Evolutionary conservation across 371 early-diverging fungal genomes (phyloP).

Genomic region (Mucor mucedo): DNA sequence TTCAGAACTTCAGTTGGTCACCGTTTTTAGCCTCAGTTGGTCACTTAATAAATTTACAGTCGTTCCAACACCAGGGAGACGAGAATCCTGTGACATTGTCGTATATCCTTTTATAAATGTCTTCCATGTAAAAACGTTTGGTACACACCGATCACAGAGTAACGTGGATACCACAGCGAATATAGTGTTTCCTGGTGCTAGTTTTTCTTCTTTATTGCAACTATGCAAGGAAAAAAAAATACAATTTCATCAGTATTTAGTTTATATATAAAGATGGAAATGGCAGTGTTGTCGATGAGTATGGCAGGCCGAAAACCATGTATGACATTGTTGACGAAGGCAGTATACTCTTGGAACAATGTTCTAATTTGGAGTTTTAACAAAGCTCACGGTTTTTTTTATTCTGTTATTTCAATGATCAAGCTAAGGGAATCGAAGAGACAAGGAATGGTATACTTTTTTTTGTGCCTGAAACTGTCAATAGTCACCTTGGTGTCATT

Average conservation of each 20-base stretch:
- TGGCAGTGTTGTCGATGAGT: conserved; percentile 26
- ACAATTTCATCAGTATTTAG: conserved; percentile 11
- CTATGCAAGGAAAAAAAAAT: conserved; percentile 9
- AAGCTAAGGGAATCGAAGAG: conserved; percentile 21
- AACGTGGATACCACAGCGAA: conserved; percentile 17
- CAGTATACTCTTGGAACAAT: conserved; percentile 14
- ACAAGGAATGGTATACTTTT: conserved; percentile 18
- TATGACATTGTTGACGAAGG: conserved; percentile 8
- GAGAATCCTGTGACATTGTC: conserved; percentile 16
- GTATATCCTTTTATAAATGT: conserved; percentile 19
- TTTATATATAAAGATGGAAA: conserved; percentile 27
- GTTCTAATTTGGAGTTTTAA: conserved; percentile 16
- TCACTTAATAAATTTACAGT: no score
- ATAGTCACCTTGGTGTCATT: conserved; percentile 17
- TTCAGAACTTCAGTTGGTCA: no score
- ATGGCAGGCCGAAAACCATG: conserved; percentile 21
- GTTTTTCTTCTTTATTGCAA: conserved; percentile 19
- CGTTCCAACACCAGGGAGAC: conserved; percentile 9
- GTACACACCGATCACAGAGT: conserved; percentile 15
- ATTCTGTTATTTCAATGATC: conserved; percentile 20
- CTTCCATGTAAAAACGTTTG: conserved; percentile 15
- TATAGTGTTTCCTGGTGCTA: conserved; percentile 4
- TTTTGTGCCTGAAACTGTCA: conserved; percentile 19
- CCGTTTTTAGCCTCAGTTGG: no score
- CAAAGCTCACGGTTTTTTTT: conserved; percentile 17